These are phyloP conservation scores for Debaryomyces tyrocola DNA, from an alignment of 805 yeast genomes.

Conservation along the genomic window DNA sequence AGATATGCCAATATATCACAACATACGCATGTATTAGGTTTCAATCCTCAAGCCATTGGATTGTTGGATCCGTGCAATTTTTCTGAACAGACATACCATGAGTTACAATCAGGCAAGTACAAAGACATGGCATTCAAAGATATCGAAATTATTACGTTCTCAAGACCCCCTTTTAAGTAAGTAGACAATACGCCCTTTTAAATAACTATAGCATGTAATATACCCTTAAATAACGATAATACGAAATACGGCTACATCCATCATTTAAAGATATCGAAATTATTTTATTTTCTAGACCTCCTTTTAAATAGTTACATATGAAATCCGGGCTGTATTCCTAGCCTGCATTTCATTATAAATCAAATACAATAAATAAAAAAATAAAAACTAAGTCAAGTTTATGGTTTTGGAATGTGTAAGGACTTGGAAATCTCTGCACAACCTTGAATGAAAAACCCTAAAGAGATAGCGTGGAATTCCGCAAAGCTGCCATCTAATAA, in stretches of 20 bases:
- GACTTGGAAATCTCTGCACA: slow-evolving; percentile 90
- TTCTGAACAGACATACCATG: slow-evolving; percentile 20
- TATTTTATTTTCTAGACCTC: slow-evolving; percentile 11
- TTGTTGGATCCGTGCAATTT: slow-evolving; percentile 40
- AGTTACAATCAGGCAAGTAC: slow-evolving; percentile 27
- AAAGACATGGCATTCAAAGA: slow-evolving; percentile 21
- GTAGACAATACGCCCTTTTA: no score
- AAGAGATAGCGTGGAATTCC: slow-evolving; percentile 74
- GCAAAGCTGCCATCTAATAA: slow-evolving; percentile 52
- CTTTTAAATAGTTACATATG: neutral
- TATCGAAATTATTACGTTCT: slow-evolving; percentile 16
- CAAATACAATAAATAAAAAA: no score
- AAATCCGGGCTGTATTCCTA: no score
- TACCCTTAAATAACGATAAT: no score
- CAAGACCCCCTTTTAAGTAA: slow-evolving; percentile 7
- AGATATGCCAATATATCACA: slow-evolving; percentile 27
- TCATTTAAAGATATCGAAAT: slow-evolving; percentile 23
- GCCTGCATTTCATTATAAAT: no score
- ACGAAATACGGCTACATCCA: neutral
- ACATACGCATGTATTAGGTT: slow-evolving; percentile 27
- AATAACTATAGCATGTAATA: no score
- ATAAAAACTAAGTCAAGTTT: neutral
- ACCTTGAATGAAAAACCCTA: slow-evolving; percentile 74
- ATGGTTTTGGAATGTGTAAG: slow-evolving; percentile 86
- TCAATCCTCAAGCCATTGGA: slow-evolving; percentile 28